A percentile compares a stretch with the other conserved stretches of the same genome.
These are phyloP conservation scores for Vitis amurensis DNA, from an alignment of 164 flowering plant species.

Conservation along the genomic window DNA sequence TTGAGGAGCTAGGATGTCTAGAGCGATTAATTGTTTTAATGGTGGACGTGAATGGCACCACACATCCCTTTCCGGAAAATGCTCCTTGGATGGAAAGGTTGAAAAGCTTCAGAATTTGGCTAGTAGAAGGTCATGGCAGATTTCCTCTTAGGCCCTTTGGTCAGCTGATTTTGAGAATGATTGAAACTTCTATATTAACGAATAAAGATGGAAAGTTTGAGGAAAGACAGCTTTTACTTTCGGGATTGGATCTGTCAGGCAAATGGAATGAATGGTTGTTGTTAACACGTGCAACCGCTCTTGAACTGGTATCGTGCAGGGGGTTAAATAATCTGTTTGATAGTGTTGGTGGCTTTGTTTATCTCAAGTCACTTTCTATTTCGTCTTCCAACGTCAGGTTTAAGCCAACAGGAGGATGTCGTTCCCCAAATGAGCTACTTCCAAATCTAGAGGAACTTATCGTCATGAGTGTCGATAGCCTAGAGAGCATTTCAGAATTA, in stretches of 20 bases:
- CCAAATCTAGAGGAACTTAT: slow-evolving; percentile 15
- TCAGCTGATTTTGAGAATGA: no score
- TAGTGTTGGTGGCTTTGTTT: background rate
- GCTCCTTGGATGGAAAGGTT: no score
- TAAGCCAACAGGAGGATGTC: slow-evolving; percentile 5
- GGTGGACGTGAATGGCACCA: no score
- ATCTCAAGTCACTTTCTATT: slow-evolving; percentile 12
- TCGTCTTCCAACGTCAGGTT: background rate
- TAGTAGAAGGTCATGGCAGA: no score
- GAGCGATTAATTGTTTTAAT: no score
- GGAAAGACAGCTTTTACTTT: slow-evolving; percentile 3
- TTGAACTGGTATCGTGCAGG: background rate
- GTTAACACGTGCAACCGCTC: slow-evolving; percentile 2
- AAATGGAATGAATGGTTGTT: slow-evolving; percentile 4
- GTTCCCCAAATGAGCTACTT: slow-evolving; percentile 3
- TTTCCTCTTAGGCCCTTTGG: no score
- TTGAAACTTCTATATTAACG: no score
- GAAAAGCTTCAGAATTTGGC: no score
- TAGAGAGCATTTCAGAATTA: slow-evolving; percentile 2
- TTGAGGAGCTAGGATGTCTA: no score
- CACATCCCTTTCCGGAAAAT: no score
- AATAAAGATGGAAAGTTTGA: no score
- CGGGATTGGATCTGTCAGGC: slow-evolving; percentile 7
- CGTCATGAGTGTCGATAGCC: background rate
- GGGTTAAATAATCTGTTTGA: slow-evolving; percentile 6